Percentiles rank a stretch among this genome's conserved stretches.
phyloP scores from a whole-genome alignment of 345 rosid species.

The Raphanus sativus region DNA sequence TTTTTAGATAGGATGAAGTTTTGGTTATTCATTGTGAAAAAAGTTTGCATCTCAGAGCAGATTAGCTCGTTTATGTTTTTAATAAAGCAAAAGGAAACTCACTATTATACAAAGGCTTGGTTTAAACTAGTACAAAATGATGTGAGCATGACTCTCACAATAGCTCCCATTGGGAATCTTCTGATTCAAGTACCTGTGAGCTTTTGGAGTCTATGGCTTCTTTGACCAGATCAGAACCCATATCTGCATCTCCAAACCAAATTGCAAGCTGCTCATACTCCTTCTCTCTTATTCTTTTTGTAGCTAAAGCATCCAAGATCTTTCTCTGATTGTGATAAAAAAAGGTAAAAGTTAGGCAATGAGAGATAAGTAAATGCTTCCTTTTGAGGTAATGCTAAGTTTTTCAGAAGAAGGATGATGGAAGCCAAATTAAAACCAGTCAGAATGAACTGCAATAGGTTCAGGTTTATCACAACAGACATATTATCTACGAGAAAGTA shows the following conservation, averaged over 20 bases:
- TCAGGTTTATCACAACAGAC: not conserved
- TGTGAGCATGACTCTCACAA: constrained; percentile 43
- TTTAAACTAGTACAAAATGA: not conserved
- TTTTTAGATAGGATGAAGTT: not conserved
- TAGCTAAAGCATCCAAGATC: constrained; percentile 61
- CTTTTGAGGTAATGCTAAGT: not conserved
- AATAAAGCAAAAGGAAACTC: constrained; percentile 14
- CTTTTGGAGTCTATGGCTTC: constrained; percentile 33
- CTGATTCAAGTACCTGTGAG: constrained; percentile 16
- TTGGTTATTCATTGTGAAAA: constrained; percentile 16
- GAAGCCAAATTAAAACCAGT: no score
- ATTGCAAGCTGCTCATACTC: constrained; percentile 80
- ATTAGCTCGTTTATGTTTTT: constrained; percentile 15
- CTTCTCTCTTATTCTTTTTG: constrained; percentile 56
- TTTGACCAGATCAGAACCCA: constrained; percentile 36
- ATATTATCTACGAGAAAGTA: constrained; percentile 19
- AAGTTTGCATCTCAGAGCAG: constrained; percentile 24
- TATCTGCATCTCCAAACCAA: constrained; percentile 66
- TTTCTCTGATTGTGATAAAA: constrained; percentile 50
- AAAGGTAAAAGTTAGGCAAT: constrained; percentile 12
- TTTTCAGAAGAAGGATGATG: not conserved
- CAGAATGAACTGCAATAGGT: no score
- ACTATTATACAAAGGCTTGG: not conserved
- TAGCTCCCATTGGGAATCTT: constrained; percentile 68
- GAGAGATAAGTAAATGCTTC: no score